Evolutionary conservation across 371 early-diverging fungal genomes (phyloP).

Genomic region (Mucor irregularis): DNA sequence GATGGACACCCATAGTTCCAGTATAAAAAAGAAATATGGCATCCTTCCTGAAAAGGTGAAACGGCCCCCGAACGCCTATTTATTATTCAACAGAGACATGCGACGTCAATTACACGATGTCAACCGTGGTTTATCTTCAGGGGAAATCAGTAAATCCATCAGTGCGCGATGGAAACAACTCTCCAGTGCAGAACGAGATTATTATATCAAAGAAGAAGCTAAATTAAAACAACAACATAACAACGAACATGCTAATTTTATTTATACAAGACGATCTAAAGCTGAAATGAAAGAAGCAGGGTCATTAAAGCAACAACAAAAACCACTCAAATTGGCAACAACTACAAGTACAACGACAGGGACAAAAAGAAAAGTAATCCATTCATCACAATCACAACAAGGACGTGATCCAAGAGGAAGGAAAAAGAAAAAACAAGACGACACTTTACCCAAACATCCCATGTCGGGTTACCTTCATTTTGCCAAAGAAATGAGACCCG

Average conservation of each 20-base stretch:
- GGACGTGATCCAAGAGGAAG: constrained; percentile 47
- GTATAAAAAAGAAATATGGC: constrained; percentile 18
- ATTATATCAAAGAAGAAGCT: constrained; percentile 47
- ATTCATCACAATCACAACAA: neutral
- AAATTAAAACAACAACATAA: constrained; percentile 61
- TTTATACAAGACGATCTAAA: constrained; percentile 66
- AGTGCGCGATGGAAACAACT: constrained; percentile 57
- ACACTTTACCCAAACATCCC: constrained; percentile 79
- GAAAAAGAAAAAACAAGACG: constrained; percentile 64
- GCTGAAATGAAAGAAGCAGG: constrained; percentile 58
- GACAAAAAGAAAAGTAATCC: constrained; percentile 21
- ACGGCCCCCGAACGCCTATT: constrained; percentile 68
- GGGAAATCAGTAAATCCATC: constrained; percentile 63
- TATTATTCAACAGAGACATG: constrained; percentile 65
- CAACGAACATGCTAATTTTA: constrained; percentile 59
- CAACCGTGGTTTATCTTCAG: constrained; percentile 55
- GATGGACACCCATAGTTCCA: neutral
- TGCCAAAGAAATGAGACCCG: constrained; percentile 59
- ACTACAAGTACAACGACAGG: neutral
- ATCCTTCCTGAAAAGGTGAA: constrained; percentile 35
- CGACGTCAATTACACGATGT: constrained; percentile 57
- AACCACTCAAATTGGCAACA: neutral
- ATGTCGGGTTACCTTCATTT: constrained; percentile 77
- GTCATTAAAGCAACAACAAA: constrained; percentile 13
- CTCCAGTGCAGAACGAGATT: constrained; percentile 30